Evolutionary conservation across 257 asterid genomes (phyloP), one percentile per base, ranked within the genome.

Genomic region (Solanum sitiens): DNA sequence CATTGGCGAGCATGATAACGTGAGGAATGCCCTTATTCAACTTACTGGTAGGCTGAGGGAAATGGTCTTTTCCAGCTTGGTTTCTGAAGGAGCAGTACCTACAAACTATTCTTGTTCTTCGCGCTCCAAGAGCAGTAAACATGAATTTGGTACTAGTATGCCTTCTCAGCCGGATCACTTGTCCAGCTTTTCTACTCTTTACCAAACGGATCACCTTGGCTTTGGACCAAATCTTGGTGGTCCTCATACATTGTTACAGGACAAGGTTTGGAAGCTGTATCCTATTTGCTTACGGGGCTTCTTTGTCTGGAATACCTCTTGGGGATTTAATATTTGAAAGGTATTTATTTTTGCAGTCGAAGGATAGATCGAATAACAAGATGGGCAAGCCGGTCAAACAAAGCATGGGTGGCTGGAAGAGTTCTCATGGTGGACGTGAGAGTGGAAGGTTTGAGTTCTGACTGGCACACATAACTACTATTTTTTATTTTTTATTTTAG

Each of bases 11-110:
- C 91, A 87, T 86, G 94, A 90, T 37, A 91, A 87, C 72, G 97
- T 94, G 71, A 93, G 91, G 91, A 88, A 83, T 16, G 92, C 97
- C 76, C 91, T 94, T 30, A 88, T 90, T 89, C 95, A 91, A 91
- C 80, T 94, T 91, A 91, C 95, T 87, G 94, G 95, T 84, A 93
- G 90, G 88, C 92, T 94, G 82, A 89, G 93, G 90, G 90, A 91
- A 61, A 83, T 65, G 37, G 85, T 90, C 86, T 94, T 94, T 86
- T 87, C 91, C 25, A 83, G 88, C 67, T 61, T 40, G 73, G 87
- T 80, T 59, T 77, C 88, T 83, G 89, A 82, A 84, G 93, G 87
- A 91, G 87, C 89, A 65, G 89, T 45, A 6, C 50, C 83, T 25
- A 33, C 53, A 27, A 76, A 65, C 8, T 45, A 86, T 84, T 71